Evolutionary conservation across 305 asterid species (phyloP), one percentile per base, ranked within the genome.

Genomic region (Lippia alba): DNA sequence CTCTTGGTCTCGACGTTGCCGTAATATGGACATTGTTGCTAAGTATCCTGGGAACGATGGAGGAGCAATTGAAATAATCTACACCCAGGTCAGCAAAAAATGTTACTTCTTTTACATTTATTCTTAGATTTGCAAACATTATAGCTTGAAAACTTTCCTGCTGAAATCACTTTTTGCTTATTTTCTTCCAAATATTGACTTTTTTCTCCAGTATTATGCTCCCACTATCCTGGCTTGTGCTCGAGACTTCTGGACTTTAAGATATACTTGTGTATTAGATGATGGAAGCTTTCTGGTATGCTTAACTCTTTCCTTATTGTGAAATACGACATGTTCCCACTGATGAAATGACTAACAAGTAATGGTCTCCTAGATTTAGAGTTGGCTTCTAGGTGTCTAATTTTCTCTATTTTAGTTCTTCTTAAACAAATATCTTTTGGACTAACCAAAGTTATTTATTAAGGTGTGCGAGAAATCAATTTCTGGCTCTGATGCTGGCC

Each of bases 401-500:
- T 24, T 24, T 24, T 24, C 15, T 55, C 51, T 72, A 55, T 66
- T 6, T 40, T 58, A 48, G 6, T 9, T 59, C 66, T 19, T 54
- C 9, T 60, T 32, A 24, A 19, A 57, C 74, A 44, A 40, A 15
- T 68, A 57, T 5, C 14, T 46, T 67, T 56, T 46, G 58, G 20
- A 19, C 36, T 36, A 51, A 15, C 36, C 20, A 6, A n/a, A 32
- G 39, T 46, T 66, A 61, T 40, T 77, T 45, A 51, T 75, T 34
- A 72, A 85, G 90, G 82, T 85, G 33, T 85, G 86, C 20, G 90
- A 83, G 77, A 76, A 62, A 64, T 85, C 90, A 66, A 18, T 82
- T 39, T 76, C 82, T 64, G 74, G 77, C 46, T 71, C 77, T 50
- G 83, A 78, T 55, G 81, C 66, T 62, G 73, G 56, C 39, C 80